phyloP scores from a whole-genome alignment of 164 flowering plant genomes.

The Santalum album region DNA sequence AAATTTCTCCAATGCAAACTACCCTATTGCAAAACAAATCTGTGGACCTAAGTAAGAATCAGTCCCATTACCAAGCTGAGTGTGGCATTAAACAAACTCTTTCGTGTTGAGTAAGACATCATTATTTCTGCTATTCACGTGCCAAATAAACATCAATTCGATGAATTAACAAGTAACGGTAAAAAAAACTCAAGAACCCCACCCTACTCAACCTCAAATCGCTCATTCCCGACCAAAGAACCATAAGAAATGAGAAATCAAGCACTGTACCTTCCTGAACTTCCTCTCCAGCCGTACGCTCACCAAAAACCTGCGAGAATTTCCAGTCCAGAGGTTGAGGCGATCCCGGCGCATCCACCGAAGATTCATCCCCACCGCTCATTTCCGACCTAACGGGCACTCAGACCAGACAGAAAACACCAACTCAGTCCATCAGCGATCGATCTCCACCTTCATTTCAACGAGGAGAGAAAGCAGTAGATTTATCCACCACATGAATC shows the following conservation, averaged over 20 bases:
- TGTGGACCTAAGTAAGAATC: not conserved
- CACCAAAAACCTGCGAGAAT: constrained; percentile 88
- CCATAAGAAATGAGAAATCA: not conserved
- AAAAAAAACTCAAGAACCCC: not conserved
- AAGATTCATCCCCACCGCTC: constrained; percentile 32
- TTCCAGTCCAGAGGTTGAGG: constrained; percentile 68
- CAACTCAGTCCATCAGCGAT: not conserved
- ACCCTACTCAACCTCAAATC: not conserved
- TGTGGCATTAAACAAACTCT: too few relatives aligned
- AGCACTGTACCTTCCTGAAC: constrained; percentile 63
- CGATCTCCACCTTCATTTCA: not conserved
- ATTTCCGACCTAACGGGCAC: constrained; percentile 1
- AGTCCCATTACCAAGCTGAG: not conserved
- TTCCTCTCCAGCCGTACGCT: constrained; percentile 74
- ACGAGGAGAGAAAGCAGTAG: too few relatives aligned
- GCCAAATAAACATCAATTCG: not conserved
- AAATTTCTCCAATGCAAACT: not conserved
- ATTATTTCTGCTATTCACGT: not conserved
- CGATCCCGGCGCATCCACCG: constrained; percentile 21
- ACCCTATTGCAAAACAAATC: not conserved
- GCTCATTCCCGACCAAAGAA: not conserved
- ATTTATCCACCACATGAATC: too few relatives aligned
- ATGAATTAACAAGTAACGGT: too few relatives aligned
- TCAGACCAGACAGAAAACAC: not conserved
- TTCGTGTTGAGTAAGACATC: too few relatives aligned